Evolutionary conservation across 495 filamentous ascomycete species (phyloP), one percentile per base, ranked within the genome.

Genomic region (Glutinoglossum americanum): DNA sequence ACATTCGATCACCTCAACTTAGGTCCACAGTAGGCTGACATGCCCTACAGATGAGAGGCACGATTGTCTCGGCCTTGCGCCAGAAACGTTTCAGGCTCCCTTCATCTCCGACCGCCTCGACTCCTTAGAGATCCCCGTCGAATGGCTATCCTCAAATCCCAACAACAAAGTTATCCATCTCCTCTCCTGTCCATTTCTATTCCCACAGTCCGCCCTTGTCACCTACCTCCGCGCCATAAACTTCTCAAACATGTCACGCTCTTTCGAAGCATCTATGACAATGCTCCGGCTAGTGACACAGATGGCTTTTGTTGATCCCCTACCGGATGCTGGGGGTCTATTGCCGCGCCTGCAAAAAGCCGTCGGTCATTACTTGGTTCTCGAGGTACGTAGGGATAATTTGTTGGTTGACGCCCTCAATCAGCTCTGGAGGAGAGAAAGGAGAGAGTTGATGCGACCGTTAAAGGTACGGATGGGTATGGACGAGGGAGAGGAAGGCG

Each of bases 171-270:
- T 72, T 2, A 68, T 84, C 37, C 89, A 96, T 66, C 70, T 95
- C 0, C 71, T 96, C 2, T 82, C 87, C 44, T 85, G 84, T 60
- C 77, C 87, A 1, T 94, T 86, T 66, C 71, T 96, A 0, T 94
- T 95, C 55, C 80, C 75, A 28, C 78, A 81, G 0, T 73, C 81
- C 0, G 77, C 77, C 13, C 69, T 92, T 8, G 82, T 94, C 39
- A 82, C 80, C 0, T 94, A 88, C 64, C 94, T 95, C 63, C 83
- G 89, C 3, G 78, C 87, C n/a, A 79, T 94, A 58, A 95, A 95
- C 63, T 84, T 85, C 62, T 79, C 81, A 0, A 74, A 75, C 27
- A 95, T 96, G 89, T 84, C 78, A 25, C 78, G 80, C 51, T 75
- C 81, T 8, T 86, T 79, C 62, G 84, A 90, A 62, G 74, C 78